These are phyloP conservation scores for Barnettozyma vustinii DNA, from an alignment of 805 yeast species.

Conservation along the genomic window DNA sequence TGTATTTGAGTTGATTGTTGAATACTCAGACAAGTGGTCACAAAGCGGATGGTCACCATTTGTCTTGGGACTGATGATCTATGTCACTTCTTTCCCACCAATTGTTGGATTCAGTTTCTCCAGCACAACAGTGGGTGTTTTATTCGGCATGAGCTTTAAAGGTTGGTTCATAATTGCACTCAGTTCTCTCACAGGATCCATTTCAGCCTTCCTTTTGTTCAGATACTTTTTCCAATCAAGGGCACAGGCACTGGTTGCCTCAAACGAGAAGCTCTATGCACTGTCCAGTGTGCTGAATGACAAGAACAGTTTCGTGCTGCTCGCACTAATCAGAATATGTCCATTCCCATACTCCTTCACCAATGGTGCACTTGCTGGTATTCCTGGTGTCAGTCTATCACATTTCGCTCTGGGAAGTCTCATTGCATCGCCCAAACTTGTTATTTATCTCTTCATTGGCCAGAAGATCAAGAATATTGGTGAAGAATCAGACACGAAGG, in stretches of 20 bases:
- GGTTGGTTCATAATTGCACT: constrained; percentile 77
- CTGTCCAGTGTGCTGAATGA: constrained; percentile 71
- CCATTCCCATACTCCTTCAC: constrained; percentile 92
- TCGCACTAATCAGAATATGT: constrained; percentile 73
- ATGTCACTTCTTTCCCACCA: constrained; percentile 84
- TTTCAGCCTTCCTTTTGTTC: constrained; percentile 65
- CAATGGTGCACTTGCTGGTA: constrained; percentile 87
- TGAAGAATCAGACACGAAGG: constrained; percentile 41
- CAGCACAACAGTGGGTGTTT: constrained; percentile 67
- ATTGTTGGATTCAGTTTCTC: constrained; percentile 74
- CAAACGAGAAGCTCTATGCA: constrained; percentile 65
- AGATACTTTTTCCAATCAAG: constrained; percentile 49
- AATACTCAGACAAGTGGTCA: constrained; percentile 23
- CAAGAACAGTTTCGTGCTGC: constrained; percentile 56
- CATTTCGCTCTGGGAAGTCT: constrained; percentile 68
- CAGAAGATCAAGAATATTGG: constrained; percentile 67
- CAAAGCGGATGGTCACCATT: constrained; percentile 31
- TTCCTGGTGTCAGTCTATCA: constrained; percentile 63
- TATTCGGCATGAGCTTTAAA: constrained; percentile 64
- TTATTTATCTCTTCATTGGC: constrained; percentile 77
- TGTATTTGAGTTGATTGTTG: constrained; percentile 16
- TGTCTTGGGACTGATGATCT: constrained; percentile 46
- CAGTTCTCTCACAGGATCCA: constrained; percentile 70
- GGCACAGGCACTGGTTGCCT: constrained; percentile 55
- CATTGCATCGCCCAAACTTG: constrained; percentile 74